Conservation (phyloP, 2,329 filamentous ascomycete genomes). For the Helminthosporium solani region DNA sequence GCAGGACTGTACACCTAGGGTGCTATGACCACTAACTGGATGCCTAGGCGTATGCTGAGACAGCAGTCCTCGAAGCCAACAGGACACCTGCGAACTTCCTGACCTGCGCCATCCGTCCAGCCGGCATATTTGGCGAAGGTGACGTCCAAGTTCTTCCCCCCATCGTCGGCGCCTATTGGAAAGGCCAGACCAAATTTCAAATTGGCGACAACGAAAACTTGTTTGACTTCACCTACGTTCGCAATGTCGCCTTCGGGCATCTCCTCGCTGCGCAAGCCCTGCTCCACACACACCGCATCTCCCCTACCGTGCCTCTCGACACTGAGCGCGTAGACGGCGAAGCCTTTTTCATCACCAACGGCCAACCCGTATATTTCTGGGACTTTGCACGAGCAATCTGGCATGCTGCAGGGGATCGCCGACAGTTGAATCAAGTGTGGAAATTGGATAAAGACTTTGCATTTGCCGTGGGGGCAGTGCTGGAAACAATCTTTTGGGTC, state of each 20-base stretch:
- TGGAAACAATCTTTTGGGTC: constrained; percentile 50
- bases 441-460: constrained; percentile 45
- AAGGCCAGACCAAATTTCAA: constrained; percentile 53
- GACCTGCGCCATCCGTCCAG: constrained; percentile 52
- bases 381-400: constrained; percentile 52
- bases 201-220: constrained; percentile 55
- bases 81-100: constrained; percentile 49
- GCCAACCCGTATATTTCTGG: constrained; percentile 53
- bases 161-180: constrained; percentile 47
- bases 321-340: constrained; percentile 52
- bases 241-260: constrained; percentile 55
- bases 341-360: constrained; percentile 55
- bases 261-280: constrained; percentile 53
- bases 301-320: constrained; percentile 44
- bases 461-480: constrained; percentile 44
- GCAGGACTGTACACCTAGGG: neutral
- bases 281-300: constrained; percentile 44
- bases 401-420: constrained; percentile 46
- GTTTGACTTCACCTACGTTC: constrained; percentile 57
- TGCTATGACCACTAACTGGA: neutral
- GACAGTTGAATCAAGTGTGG: constrained; percentile 46
- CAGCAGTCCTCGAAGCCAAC: constrained; percentile 52
- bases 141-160: constrained; percentile 50
- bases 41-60: constrained; percentile 48
- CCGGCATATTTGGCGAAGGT: constrained; percentile 54